Evolutionary conservation across 2,329 filamentous ascomycete genomes (phyloP).

Genomic region (Colletotrichum endophyticum): DNA sequence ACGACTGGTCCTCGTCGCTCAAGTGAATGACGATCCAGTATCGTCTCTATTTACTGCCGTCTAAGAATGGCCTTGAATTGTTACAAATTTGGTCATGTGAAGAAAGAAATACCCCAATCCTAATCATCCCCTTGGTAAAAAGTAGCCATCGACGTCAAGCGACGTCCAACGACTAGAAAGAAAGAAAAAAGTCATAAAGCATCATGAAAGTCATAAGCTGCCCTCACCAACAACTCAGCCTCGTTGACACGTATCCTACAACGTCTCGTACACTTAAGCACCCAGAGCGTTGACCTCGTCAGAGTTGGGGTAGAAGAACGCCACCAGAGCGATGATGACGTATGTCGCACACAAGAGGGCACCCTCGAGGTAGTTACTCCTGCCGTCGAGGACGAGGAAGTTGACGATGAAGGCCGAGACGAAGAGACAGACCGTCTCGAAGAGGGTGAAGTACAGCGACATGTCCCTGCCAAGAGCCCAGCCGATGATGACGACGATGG

Average conservation of each 20-base stretch:
- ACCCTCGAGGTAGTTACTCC: slow-evolving; percentile 87
- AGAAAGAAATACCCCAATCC: background rate
- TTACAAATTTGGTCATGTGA: background rate
- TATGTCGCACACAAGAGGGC: slow-evolving; percentile 71
- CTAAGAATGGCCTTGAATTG: background rate
- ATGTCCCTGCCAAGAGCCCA: slow-evolving; percentile 73
- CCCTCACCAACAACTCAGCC: background rate
- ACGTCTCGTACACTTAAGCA: slow-evolving; percentile 11
- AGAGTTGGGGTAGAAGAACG: slow-evolving; percentile 68
- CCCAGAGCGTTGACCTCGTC: slow-evolving; percentile 45
- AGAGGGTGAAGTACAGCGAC: slow-evolving; percentile 85
- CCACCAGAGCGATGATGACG: slow-evolving; percentile 69
- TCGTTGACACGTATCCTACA: background rate
- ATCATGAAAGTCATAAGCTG: slow-evolving; percentile 5
- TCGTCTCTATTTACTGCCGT: background rate
- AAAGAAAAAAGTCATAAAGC: background rate
- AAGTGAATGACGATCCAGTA: background rate
- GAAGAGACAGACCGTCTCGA: slow-evolving; percentile 88
- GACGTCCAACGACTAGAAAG: background rate
- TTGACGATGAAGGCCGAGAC: slow-evolving; percentile 86
- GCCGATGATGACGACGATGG: slow-evolving; percentile 73
- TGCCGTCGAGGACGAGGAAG: slow-evolving; percentile 83
- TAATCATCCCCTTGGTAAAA: background rate
- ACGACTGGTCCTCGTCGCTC: background rate
- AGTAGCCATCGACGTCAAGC: background rate